Base-by-base conservation (phyloP, 495 filamentous ascomycete species). In the Viridothelium virens region DNA sequence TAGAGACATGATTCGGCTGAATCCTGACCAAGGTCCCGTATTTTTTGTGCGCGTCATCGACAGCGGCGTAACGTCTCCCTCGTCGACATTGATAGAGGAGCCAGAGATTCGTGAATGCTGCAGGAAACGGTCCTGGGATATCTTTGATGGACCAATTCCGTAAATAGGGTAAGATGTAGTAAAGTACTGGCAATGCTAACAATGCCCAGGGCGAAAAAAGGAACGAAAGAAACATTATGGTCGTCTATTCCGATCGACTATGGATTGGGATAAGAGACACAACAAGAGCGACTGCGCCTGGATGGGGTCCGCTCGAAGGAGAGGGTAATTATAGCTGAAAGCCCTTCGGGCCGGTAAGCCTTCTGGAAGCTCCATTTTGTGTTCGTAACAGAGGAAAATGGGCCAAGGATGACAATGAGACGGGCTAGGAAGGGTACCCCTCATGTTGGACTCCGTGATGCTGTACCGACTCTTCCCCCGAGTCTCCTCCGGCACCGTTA, bases 41-140 rank as follows among this genome's bases (percentile, higher is more conserved):
- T 66, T 90, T 89, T 81, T 89, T 84, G 74, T 96, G 91, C 1
- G 84, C 82, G 5, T 85, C 75, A 67, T 95, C 80, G 25, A 96
- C 89, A 2, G 84, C 79, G 2, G 81, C 67, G 72, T 85, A 94
- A 11, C 91, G 84, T 48, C 83, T 79, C 2, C 90, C 89, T 41
- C 81, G 79, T 2, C 91, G 85, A 62, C 80, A 79, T 56, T 91
- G 87, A 33, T 83, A 78, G 53, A 95, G 73, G 38, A 94, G 80
- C 91, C 91, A 96, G 37, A 91, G 77, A 71, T 91, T 90, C 39
- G 88, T 84, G 75, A 89, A 90, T 53, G 85, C 80, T 0, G 86
- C 86, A 2, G 86, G 86, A 48, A 87, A 84, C 0, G 91, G 89
- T 4, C 80, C 79, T 1, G 91, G 89, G 56, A 94, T 86, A 64